Evolutionary conservation across 1,139 yeast species (phyloP), one percentile per base, ranked within the genome.

Genomic region (Suhomyces coccinellae): DNA sequence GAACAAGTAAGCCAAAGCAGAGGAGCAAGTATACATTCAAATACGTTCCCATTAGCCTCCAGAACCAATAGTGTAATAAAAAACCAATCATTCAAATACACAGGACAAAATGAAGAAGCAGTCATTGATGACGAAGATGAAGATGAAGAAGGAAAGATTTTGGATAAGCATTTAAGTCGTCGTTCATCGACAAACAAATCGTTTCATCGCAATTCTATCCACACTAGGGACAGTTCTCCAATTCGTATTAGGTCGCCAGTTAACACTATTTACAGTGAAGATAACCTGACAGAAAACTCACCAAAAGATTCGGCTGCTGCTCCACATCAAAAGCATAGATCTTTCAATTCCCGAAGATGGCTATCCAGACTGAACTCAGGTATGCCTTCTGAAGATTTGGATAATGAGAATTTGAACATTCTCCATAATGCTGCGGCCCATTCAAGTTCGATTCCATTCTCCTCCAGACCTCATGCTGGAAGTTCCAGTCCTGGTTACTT

Each of bases 341-440:
- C 44, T 10, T 35, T 33, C 13, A 20, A 34, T n/a, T 30, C 47
- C 2, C 47, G 37, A 31, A n/a, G 17, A 15, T 38, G 40, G 40
- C 38, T 30, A 11, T 3, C 15, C 2, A 28, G 37, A n/a, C 39
- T 40, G 44, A 33, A 40, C 11, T 36, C 47, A 17, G 39, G 40
- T 6, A 15, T 44, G 16, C 42, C 42, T 2, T 40, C 56, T 2
- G 61, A 58, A 32, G 77, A 71, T 47, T 56, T 67, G 40, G 76
- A 72, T 50, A 65, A 71, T 47, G 77, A 70, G 27, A 71, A 67
- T 36, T 58, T 68, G 14, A 59, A 66, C 22, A 65, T 77, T 13
- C 78, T 85, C 45, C 61, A 56, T 35, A 62, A 60, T 43, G 64
- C 62, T 1, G 57, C 60, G 1, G 51, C 58, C 6, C 48, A 51